Percentiles rank a stretch among this genome's conserved stretches.
Evolutionary conservation across 176 grass and related monocot genomes (phyloP).

Genomic region (Cenchrus americanus): DNA sequence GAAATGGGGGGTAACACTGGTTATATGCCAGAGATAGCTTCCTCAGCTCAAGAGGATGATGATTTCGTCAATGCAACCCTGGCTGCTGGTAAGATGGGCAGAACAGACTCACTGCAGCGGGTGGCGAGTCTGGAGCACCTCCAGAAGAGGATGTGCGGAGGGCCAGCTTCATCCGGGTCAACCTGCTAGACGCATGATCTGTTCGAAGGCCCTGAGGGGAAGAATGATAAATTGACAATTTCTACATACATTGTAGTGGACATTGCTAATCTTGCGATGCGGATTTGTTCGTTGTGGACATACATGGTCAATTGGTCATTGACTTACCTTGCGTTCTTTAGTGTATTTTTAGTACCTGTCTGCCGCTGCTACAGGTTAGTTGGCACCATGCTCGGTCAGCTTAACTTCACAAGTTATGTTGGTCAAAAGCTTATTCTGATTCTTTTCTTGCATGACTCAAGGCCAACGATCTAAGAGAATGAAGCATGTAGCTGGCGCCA

Average conservation of each 20-base stretch:
- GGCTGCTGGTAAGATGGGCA: constrained; percentile 47
- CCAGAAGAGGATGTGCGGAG: constrained; percentile 74
- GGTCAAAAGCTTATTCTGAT: too few relatives aligned
- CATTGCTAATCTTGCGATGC: constrained; percentile 33
- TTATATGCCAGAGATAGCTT: constrained; percentile 50
- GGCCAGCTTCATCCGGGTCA: constrained; percentile 51
- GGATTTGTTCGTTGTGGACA: constrained; percentile 26
- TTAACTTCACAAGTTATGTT: too few relatives aligned
- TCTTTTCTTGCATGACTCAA: too few relatives aligned
- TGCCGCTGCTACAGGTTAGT: not conserved
- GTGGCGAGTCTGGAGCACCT: constrained; percentile 78
- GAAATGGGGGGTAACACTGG: constrained; percentile 23
- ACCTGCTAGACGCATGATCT: constrained; percentile 36
- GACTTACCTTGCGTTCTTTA: constrained; percentile 30
- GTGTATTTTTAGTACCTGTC: not conserved
- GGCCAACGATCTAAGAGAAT: too few relatives aligned
- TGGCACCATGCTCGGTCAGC: not conserved
- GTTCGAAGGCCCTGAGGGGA: not conserved
- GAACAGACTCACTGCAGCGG: constrained; percentile 53
- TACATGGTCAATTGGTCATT: not conserved
- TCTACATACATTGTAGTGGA: constrained; percentile 17
- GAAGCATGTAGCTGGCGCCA: not conserved
- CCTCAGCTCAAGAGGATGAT: constrained; percentile 30
- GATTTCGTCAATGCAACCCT: constrained; percentile 36
- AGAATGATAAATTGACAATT: constrained; percentile 39